Evolutionary conservation across 1,284 basidiomycete species (phyloP).

Genomic region (Puccinia polysora): DNA sequence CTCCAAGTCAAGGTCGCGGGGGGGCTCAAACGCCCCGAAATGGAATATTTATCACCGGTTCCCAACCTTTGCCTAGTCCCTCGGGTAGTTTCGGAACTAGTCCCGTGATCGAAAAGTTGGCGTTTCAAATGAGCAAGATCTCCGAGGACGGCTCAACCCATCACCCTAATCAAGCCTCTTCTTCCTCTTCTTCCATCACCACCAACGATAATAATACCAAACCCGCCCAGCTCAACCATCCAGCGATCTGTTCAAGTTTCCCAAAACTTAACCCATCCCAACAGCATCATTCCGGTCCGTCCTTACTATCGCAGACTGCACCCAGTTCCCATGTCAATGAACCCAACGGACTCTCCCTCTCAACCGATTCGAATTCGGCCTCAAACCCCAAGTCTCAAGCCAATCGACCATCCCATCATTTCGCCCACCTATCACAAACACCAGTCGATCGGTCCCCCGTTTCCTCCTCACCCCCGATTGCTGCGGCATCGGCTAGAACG

Average conservation of each 20-base stretch:
- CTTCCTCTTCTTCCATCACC: not conserved
- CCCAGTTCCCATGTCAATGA: slow-evolving; percentile 52
- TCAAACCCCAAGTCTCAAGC: slow-evolving; percentile 32
- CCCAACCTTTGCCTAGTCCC: slow-evolving; percentile 79
- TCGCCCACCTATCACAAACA: slow-evolving; percentile 49
- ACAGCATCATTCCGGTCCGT: slow-evolving; percentile 73
- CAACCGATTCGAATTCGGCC: slow-evolving; percentile 41
- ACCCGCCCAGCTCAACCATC: not conserved
- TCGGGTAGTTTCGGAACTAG: slow-evolving; percentile 66
- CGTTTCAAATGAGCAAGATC: slow-evolving; percentile 79
- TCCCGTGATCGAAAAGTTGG: slow-evolving; percentile 82
- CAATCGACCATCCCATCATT: slow-evolving; percentile 50
- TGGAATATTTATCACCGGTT: slow-evolving; percentile 82
- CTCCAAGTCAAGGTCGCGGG: slow-evolving; percentile 88
- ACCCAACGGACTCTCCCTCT: slow-evolving; percentile 27
- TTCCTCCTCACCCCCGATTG: not conserved
- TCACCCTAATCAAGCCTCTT: slow-evolving; percentile 40
- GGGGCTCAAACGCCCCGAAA: slow-evolving; percentile 95
- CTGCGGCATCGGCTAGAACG: not conserved
- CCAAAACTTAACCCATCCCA: slow-evolving; percentile 9
- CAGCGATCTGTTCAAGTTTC: not conserved
- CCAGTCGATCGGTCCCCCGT: slow-evolving; percentile 24
- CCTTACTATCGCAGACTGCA: slow-evolving; percentile 73
- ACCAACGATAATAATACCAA: not conserved
- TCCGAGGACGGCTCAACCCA: slow-evolving; percentile 45